Evolutionary conservation across 2,329 filamentous ascomycete genomes (phyloP).

Genomic region (Ophiostoma ulmi): DNA sequence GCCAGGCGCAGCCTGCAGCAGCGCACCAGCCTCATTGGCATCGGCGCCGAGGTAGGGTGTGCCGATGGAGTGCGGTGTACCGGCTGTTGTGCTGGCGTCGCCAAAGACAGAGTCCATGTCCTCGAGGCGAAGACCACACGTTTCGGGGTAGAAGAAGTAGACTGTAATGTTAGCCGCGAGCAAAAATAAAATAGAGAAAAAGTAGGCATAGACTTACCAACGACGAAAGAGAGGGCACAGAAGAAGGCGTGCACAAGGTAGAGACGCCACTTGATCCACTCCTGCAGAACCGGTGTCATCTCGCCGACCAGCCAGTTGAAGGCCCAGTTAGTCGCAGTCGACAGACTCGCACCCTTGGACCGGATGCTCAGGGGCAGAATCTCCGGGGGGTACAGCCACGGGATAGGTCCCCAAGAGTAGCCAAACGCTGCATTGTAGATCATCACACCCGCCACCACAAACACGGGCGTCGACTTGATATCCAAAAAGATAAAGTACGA

Average conservation of each 20-base stretch:
- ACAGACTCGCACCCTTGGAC: conserved; percentile 93
- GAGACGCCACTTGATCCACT: conserved; percentile 85
- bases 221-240: conserved; percentile 88
- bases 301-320: conserved; percentile 97
- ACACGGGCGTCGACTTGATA: conserved; percentile 66
- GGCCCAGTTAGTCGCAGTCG: conserved; percentile 95
- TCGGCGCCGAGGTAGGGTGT: conserved; percentile 67
- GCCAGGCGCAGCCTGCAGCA: conserved; percentile 58
- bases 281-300: conserved; percentile 88
- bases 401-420: conserved; percentile 91
- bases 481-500: conserved; percentile 95
- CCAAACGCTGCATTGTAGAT: conserved; percentile 97
- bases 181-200: conserved; percentile 27
- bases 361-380: conserved; percentile 94
- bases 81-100: conserved; percentile 77
- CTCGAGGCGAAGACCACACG: conserved; percentile 87
- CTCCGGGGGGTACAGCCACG: conserved; percentile 98
- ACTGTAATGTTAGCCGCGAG: conserved; percentile 43
- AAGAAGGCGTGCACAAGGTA: conserved; percentile 97
- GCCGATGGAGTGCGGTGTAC: conserved; percentile 68
- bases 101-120: conserved; percentile 96
- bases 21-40: conserved; percentile 73
- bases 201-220: conserved; percentile 49
- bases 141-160: conserved; percentile 96
- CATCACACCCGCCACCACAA: conserved; percentile 95